Conservation (phyloP, 352 stramenopile species). For the Globisporangium parvum region DNA sequence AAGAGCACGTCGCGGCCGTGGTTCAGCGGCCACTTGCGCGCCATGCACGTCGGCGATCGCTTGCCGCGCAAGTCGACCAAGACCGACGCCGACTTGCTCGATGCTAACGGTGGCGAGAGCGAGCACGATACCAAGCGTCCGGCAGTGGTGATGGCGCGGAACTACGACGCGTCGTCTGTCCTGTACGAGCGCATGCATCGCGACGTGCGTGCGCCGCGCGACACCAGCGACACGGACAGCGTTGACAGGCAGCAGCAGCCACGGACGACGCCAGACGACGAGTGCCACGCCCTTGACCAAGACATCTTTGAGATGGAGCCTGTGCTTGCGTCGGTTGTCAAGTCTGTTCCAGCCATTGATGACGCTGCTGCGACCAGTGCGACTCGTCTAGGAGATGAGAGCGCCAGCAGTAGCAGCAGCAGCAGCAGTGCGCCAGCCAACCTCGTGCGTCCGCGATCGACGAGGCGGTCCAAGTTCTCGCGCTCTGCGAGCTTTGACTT, state of each 20-base stretch:
- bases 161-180: not conserved
- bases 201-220: not conserved
- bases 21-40: conserved; percentile 65
- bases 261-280: conserved; percentile 14
- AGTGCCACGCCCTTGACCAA: conserved; percentile 8
- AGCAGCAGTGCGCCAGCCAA: not conserved
- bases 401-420: not conserved
- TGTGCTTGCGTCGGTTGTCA: conserved; percentile 6
- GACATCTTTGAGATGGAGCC: conserved; percentile 13
- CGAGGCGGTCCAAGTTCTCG: conserved; percentile 49
- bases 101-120: not conserved
- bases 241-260: too few species aligned
- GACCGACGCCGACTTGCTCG: conserved; percentile 15
- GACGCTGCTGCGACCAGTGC: not conserved
- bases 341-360: not conserved
- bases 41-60: conserved; percentile 64
- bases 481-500: conserved; percentile 76
- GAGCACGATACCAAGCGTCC: conserved; percentile 6
- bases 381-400: not conserved
- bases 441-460: conserved; percentile 9
- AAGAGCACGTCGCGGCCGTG: conserved; percentile 30
- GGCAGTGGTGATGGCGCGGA: not conserved
- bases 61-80: conserved; percentile 46
- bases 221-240: not conserved
- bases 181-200: not conserved